Percentiles rank a stretch among this genome's conserved stretches.
These are phyloP conservation scores for Poa annua DNA, from an alignment of 176 grass and related monocot species.

Conservation along the genomic window DNA sequence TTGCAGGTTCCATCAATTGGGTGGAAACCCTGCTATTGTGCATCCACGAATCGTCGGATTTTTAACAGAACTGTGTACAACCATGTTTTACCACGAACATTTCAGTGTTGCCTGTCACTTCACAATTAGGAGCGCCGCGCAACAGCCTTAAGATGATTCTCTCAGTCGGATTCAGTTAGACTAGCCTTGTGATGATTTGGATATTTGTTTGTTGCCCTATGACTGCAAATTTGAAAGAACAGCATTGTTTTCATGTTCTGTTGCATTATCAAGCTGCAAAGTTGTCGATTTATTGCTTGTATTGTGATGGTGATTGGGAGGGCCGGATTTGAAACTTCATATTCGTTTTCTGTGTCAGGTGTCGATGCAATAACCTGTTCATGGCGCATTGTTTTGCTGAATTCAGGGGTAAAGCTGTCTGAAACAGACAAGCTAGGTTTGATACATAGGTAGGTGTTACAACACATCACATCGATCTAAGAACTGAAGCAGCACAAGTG, in stretches of 20 bases:
- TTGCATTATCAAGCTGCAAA: not conserved
- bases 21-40: conserved; percentile 33
- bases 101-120: not conserved
- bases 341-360: not conserved
- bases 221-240: not conserved
- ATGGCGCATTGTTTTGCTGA: not conserved
- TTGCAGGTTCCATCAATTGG: conserved; percentile 38
- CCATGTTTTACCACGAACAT: too few species aligned
- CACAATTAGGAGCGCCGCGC: conserved; percentile 31
- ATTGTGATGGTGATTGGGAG: not conserved
- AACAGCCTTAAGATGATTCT: conserved; percentile 10
- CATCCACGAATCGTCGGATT: conserved; percentile 25
- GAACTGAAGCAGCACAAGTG: not conserved
- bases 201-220: not conserved
- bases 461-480: not conserved
- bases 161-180: conserved; percentile 11
- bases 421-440: not conserved
- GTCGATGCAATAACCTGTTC: not conserved
- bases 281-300: not conserved
- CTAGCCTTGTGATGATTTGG: conserved; percentile 34
- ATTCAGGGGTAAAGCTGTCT: not conserved
- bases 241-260: not conserved
- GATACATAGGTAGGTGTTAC: not conserved
- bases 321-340: not conserved
- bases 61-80: conserved; percentile 44